Percentiles rank a stretch among this genome's conserved stretches.
phyloP scores from a whole-genome alignment of 1,284 basidiomycete genomes.

The Lentinula novae-zelandiae region DNA sequence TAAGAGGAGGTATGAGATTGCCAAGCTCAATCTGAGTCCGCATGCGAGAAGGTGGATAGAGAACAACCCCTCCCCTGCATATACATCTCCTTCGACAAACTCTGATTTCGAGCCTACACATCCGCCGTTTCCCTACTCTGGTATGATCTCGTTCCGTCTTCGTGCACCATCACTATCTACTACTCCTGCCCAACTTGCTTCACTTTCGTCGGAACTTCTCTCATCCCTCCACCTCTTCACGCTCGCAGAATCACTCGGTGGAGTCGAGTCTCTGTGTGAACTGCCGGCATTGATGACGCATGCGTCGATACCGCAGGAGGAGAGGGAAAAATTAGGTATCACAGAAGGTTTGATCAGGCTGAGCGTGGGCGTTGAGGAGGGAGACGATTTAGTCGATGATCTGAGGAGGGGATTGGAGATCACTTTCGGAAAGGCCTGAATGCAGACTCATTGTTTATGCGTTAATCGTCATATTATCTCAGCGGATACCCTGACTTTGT shows the following conservation, averaged over 20 bases:
- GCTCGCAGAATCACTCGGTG: conserved; percentile 88
- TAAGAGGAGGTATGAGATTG: conserved; percentile 34
- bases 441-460: too few species aligned
- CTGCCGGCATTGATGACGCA: conserved; percentile 87
- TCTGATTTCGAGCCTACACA: not conserved
- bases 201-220: conserved; percentile 67
- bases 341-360: conserved; percentile 78
- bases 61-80: conserved; percentile 21
- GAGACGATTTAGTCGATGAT: conserved; percentile 75
- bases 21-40: conserved; percentile 60
- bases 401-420: conserved; percentile 64
- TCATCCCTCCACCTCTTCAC: conserved; percentile 70
- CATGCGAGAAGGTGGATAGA: conserved; percentile 71
- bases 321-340: conserved; percentile 74
- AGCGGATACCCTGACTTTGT: too few species aligned
- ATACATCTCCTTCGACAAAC: conserved; percentile 32
- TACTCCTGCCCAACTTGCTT: not conserved
- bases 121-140: conserved; percentile 70
- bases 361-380: conserved; percentile 85
- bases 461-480: too few species aligned
- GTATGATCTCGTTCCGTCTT: conserved; percentile 80
- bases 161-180: conserved; percentile 31
- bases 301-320: conserved; percentile 68
- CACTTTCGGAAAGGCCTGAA: not conserved
- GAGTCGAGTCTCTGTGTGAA: conserved; percentile 89